Evolutionary conservation across 1,139 yeast genomes (phyloP).

Genomic region (Diutina pseudorugosa): DNA sequence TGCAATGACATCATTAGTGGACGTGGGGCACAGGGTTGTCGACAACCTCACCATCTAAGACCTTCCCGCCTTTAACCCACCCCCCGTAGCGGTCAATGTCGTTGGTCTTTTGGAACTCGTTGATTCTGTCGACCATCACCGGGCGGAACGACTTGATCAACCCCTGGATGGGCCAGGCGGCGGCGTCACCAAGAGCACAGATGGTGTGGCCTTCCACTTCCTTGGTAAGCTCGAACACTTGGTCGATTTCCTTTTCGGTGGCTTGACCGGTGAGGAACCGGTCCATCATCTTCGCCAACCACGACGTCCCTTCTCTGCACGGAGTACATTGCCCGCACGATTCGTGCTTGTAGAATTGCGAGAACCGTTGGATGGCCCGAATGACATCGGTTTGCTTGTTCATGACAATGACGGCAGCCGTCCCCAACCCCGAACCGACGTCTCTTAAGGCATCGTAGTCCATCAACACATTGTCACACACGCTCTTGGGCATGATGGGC

Average conservation of each 20-base stretch:
- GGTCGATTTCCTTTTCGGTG: slow-evolving; percentile 64
- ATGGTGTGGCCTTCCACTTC: slow-evolving; percentile 85
- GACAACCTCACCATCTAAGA: slow-evolving; percentile 53
- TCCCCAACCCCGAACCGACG: slow-evolving; percentile 78
- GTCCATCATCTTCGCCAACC: slow-evolving; percentile 75
- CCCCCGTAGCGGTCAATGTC: slow-evolving; percentile 52
- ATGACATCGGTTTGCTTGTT: slow-evolving; percentile 75
- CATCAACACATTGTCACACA: slow-evolving; percentile 63
- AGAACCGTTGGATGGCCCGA: slow-evolving; percentile 73
- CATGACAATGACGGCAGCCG: slow-evolving; percentile 88
- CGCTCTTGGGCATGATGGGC: slow-evolving; percentile 59
- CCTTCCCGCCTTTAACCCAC: slow-evolving; percentile 55
- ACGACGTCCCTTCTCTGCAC: slow-evolving; percentile 88
- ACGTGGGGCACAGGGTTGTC: slow-evolving; percentile 46
- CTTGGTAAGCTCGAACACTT: slow-evolving; percentile 70
- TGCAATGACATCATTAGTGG: slow-evolving; percentile 14
- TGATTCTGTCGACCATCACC: slow-evolving; percentile 61
- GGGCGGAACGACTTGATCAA: slow-evolving; percentile 76
- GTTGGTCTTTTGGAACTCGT: slow-evolving; percentile 30
- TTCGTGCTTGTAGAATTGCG: slow-evolving; percentile 79
- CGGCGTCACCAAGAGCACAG: slow-evolving; percentile 87
- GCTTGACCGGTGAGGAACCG: slow-evolving; percentile 73
- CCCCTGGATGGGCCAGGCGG: slow-evolving; percentile 90
- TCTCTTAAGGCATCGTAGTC: slow-evolving; percentile 79
- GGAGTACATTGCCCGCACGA: slow-evolving; percentile 94